phyloP scores from a whole-genome alignment of 139 green algal species.

The Chlamydomonas eustigma region DNA sequence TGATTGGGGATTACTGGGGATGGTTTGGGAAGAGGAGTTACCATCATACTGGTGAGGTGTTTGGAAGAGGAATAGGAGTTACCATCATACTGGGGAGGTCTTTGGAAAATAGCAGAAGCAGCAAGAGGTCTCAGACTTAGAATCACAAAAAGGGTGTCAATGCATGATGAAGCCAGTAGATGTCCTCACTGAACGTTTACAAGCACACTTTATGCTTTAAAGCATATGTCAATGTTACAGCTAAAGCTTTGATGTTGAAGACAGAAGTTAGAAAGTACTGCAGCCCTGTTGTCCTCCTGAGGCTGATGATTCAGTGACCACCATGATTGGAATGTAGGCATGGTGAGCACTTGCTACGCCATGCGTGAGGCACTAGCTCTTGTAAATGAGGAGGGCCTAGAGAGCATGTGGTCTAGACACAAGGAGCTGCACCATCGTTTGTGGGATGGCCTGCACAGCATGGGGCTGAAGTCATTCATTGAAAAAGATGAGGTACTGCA shows the following conservation, averaged over 20 bases:
- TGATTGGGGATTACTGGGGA: constrained; percentile 63
- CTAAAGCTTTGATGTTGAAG: no score
- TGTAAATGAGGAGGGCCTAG: constrained; percentile 67
- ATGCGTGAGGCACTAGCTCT: constrained; percentile 84
- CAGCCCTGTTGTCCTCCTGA: no score
- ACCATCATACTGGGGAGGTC: constrained; percentile 80
- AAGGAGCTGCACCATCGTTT: constrained; percentile 54
- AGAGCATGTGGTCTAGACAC: constrained; percentile 62
- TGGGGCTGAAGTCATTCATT: constrained; percentile 82
- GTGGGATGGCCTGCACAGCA: constrained; percentile 68
- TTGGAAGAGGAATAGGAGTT: constrained; percentile 70
- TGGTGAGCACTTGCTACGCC: constrained; percentile 74
- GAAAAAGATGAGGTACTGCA: constrained; percentile 46
- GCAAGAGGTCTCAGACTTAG: no score
- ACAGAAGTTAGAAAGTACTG: no score
- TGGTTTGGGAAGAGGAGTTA: constrained; percentile 73
- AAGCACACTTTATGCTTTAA: no score
- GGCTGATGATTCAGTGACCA: no score
- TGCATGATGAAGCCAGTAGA: no score
- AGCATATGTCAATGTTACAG: no score
- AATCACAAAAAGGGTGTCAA: no score
- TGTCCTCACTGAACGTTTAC: no score
- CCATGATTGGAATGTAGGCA: constrained; percentile 25
- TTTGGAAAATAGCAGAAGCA: no score
- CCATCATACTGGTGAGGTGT: constrained; percentile 78